Evolutionary conservation across 441 rosid genomes (phyloP).

Genomic region (Syzygium syzygioides): DNA sequence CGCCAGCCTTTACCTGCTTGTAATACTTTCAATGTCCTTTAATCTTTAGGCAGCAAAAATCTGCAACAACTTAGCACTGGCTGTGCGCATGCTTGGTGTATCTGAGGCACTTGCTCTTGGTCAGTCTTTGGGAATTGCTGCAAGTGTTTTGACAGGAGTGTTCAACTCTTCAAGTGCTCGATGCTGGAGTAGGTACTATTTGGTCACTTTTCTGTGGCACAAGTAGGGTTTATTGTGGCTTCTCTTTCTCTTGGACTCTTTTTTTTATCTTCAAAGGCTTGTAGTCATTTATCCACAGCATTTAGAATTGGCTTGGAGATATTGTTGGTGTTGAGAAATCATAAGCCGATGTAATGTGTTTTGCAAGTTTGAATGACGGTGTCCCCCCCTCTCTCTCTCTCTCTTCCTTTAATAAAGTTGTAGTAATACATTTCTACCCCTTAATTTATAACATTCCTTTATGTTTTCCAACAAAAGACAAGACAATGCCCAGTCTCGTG

Average conservation of each 20-base stretch:
- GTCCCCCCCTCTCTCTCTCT: too few species aligned
- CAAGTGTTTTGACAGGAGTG: constrained; percentile 60
- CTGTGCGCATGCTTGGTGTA: constrained; percentile 87
- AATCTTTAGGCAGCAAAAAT: constrained; percentile 75
- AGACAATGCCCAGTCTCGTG: too few species aligned
- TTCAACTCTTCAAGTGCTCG: constrained; percentile 86
- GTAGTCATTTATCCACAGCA: not conserved
- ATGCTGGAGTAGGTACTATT: constrained; percentile 80
- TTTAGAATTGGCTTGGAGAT: not conserved
- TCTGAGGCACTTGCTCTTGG: constrained; percentile 97
- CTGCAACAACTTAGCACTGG: constrained; percentile 92
- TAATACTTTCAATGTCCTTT: not conserved
- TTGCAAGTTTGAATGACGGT: too few species aligned
- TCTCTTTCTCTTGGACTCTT: not conserved
- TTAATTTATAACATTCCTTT: too few species aligned
- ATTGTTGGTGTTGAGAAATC: too few species aligned
- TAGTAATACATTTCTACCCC: too few species aligned
- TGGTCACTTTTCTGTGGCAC: not conserved
- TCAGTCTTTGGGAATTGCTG: constrained; percentile 70
- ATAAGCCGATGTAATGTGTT: too few species aligned
- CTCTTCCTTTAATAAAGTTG: too few species aligned
- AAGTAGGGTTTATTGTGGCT: not conserved
- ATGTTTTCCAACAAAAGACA: too few species aligned
- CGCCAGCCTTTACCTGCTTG: not conserved
- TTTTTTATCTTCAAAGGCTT: not conserved